Evolutionary conservation across 305 asterid species (phyloP).

Genomic region (Rubia balearica): DNA sequence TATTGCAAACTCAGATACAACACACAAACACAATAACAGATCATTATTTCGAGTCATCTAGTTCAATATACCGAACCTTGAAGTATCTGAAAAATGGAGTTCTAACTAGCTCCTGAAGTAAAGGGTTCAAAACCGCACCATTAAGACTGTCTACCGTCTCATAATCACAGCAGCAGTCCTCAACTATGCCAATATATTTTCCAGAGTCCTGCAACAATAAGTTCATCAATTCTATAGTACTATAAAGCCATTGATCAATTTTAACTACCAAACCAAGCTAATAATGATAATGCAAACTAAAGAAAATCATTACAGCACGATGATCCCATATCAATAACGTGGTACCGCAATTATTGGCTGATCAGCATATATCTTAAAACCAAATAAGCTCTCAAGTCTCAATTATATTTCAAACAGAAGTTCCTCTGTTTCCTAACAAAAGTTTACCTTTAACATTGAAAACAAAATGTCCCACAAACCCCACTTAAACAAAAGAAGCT

Average conservation of each 20-base stretch:
- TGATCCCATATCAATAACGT: not conserved
- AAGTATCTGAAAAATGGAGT: not conserved
- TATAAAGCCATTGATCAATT: not conserved
- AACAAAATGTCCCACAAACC: not conserved
- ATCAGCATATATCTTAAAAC: not conserved
- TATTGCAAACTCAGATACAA: not conserved
- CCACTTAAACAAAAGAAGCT: not conserved
- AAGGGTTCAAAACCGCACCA: not conserved
- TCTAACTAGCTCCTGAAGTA: not conserved
- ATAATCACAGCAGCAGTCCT: not conserved
- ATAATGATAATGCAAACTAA: not conserved
- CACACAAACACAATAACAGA: not conserved
- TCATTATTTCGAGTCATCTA: not conserved
- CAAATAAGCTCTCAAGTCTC: not conserved
- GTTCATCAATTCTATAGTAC: not conserved
- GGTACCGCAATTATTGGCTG: not conserved
- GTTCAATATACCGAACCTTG: not conserved
- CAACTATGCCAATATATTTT: not conserved
- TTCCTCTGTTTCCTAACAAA: too few species aligned
- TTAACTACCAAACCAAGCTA: not conserved
- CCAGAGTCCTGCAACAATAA: not conserved
- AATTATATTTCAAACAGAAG: not conserved
- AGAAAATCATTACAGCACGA: not conserved
- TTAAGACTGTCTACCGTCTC: not conserved
- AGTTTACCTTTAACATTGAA: not conserved